phyloP scores from a whole-genome alignment of 2,329 filamentous ascomycete species.

The Macroventuria anomochaeta region DNA sequence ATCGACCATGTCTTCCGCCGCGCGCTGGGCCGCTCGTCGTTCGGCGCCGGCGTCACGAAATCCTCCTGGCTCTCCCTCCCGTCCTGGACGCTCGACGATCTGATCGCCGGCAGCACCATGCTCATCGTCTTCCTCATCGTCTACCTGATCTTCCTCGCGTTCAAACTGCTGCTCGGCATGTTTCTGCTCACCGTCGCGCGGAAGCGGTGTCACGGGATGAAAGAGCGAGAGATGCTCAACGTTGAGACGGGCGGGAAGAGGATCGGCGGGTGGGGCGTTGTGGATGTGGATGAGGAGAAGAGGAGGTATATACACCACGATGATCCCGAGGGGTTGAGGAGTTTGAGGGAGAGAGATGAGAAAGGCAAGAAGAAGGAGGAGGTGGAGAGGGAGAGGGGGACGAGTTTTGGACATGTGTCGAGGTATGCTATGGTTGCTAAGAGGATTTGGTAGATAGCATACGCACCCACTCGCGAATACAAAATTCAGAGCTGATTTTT shows the following conservation, averaged over 20 bases:
- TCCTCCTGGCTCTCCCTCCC: constrained; percentile 39
- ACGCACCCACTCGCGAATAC: too few species aligned
- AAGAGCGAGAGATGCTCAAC: constrained; percentile 63
- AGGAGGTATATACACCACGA: constrained; percentile 86
- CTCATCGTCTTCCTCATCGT: constrained; percentile 81
- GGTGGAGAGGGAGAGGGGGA: constrained; percentile 55
- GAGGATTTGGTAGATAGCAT: constrained; percentile 95
- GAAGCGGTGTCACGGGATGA: constrained; percentile 81
- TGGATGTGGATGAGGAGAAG: constrained; percentile 89
- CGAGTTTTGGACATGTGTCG: constrained; percentile 70
- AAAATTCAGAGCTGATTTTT: too few species aligned
- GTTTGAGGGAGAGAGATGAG: constrained; percentile 66
- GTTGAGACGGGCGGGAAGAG: constrained; percentile 75
- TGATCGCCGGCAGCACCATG: constrained; percentile 81
- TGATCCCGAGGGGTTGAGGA: constrained; percentile 72
- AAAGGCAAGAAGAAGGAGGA: constrained; percentile 67
- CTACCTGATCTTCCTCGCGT: constrained; percentile 82
- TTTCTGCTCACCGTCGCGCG: constrained; percentile 78
- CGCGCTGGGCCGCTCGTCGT: constrained; percentile 76
- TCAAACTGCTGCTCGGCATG: constrained; percentile 89
- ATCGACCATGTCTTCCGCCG: constrained; percentile 79
- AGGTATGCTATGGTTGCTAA: constrained; percentile 97
- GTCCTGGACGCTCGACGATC: constrained; percentile 71
- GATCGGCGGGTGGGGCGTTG: constrained; percentile 80
- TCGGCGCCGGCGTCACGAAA: constrained; percentile 51